These are phyloP conservation scores for Didymella lethalis DNA, from an alignment of 2,329 filamentous ascomycete genomes.

Conservation along the genomic window DNA sequence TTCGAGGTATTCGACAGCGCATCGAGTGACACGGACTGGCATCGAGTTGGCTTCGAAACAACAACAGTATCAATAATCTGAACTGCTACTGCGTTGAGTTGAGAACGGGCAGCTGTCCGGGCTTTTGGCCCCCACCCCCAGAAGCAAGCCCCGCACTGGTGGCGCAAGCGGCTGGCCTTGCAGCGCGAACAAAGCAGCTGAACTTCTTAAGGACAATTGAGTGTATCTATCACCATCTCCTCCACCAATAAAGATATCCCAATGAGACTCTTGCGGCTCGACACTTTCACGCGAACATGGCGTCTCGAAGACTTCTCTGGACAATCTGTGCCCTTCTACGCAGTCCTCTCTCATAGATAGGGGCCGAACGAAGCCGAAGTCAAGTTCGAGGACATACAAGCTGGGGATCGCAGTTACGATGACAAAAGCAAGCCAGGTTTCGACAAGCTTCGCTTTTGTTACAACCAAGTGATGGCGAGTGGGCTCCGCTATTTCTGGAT, in stretches of 20 bases:
- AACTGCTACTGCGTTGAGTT: background rate
- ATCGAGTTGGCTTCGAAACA: background rate
- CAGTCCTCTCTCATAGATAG: background rate
- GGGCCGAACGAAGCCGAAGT: background rate
- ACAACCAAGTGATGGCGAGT: background rate
- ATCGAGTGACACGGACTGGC: background rate
- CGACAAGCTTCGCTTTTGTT: background rate
- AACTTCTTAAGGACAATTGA: no score
- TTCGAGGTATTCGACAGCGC: conserved; percentile 7
- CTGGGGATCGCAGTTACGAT: background rate
- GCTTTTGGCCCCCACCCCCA: background rate
- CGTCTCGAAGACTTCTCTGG: background rate
- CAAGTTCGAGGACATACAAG: background rate
- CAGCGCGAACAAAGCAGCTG: no score
- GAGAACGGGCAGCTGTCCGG: background rate
- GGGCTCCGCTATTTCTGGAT: background rate
- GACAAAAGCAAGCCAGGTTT: background rate
- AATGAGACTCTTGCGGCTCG: background rate
- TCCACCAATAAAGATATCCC: no score
- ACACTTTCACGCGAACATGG: background rate
- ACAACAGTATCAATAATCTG: conserved; percentile 1
- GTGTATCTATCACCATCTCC: no score
- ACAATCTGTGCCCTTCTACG: background rate
- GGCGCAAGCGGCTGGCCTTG: background rate
- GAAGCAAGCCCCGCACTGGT: conserved; percentile 1